Base-by-base conservation (phyloP, 2,329 filamentous ascomycete genomes). In the Cryphonectria japonica region DNA sequence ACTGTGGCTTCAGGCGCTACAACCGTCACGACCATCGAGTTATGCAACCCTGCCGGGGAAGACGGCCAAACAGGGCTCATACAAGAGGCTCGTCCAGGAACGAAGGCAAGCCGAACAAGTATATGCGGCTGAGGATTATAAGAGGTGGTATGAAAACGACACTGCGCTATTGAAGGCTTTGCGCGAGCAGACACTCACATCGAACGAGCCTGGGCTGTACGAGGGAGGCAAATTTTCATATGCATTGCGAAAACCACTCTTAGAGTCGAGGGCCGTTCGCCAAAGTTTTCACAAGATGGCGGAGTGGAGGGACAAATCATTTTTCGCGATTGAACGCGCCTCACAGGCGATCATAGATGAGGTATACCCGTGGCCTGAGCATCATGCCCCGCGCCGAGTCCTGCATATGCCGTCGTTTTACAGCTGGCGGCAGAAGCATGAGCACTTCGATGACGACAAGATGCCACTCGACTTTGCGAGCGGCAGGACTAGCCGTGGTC, bases 1-100 rank as follows among this genome's bases (percentile, higher is more conserved):
- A 60, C 29, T 72, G 0, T 77, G 75, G 75, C 63, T 77, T 11
- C 66, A 74, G 34, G 67, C 63, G 22, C 43, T 68, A 11, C 52
- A 52, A 1, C 46, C 70, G 3, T 57, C 67, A 26, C 32, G 39
- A 6, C 29, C 34, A 29, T 71, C 70, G 22, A 39, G 62, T 3
- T 71, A 71, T 60, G 43, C 65, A 1, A 69, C 70, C n/a, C 34
- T 71, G 43, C 62, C 62, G 61, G 67, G 16, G n/a, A 26, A 37
- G 39, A 29, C 37, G 50, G 32, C 9, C 39, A 50, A 32, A 32
- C 14, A 60, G 29, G 60, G 19, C 46, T 63, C 29, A 39, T 62
- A 11, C 57, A 50, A 54, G 22, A 26, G 41, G 63, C 63, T 22
- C 6, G 52, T 37, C 9, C 71, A 71, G 68, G 29, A 37, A 9